A percentile compares a stretch with the other conserved stretches of the same genome.
These are phyloP conservation scores for Rhynchospora breviuscula DNA, from an alignment of 176 grass and related monocot genomes.

Conservation along the genomic window DNA sequence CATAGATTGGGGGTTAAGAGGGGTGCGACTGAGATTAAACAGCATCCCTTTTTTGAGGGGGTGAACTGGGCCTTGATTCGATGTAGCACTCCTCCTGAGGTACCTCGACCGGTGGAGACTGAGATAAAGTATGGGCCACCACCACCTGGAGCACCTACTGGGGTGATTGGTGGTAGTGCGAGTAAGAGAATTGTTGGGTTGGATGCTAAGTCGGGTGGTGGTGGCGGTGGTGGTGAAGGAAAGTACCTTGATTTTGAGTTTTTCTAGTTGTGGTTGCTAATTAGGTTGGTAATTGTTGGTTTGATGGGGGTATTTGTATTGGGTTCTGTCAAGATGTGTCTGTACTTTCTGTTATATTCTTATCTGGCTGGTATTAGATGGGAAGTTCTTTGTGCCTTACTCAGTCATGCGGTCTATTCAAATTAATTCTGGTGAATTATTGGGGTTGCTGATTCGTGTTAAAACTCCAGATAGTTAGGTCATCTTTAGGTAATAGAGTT, in stretches of 20 bases:
- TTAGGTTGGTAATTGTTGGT: conserved; percentile 27
- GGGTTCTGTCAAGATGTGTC: background rate
- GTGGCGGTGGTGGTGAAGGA: conserved; percentile 37
- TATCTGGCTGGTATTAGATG: conserved; percentile 20
- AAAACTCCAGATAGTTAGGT: conserved; percentile 9
- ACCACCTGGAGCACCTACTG: conserved; percentile 3
- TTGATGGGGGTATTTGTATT: conserved; percentile 8
- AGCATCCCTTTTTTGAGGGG: conserved; percentile 83
- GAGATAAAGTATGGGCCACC: conserved; percentile 48
- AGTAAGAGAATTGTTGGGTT: conserved; percentile 55
- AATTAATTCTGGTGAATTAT: background rate
- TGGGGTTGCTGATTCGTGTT: background rate
- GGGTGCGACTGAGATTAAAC: conserved; percentile 92
- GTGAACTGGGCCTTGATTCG: conserved; percentile 97
- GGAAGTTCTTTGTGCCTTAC: background rate
- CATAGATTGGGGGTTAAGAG: conserved; percentile 78
- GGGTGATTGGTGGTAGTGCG: conserved; percentile 30
- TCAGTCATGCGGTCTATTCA: background rate
- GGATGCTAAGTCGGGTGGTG: conserved; percentile 46
- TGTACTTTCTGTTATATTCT: conserved; percentile 23
- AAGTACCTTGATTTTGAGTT: conserved; percentile 98
- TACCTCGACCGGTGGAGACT: conserved; percentile 60
- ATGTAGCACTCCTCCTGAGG: conserved; percentile 76
- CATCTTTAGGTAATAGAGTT: conserved; percentile 2
- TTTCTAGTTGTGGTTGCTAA: conserved; percentile 51